Evolutionary conservation across 176 grass and related monocot species (phyloP).

Genomic region (Oryza nivara): DNA sequence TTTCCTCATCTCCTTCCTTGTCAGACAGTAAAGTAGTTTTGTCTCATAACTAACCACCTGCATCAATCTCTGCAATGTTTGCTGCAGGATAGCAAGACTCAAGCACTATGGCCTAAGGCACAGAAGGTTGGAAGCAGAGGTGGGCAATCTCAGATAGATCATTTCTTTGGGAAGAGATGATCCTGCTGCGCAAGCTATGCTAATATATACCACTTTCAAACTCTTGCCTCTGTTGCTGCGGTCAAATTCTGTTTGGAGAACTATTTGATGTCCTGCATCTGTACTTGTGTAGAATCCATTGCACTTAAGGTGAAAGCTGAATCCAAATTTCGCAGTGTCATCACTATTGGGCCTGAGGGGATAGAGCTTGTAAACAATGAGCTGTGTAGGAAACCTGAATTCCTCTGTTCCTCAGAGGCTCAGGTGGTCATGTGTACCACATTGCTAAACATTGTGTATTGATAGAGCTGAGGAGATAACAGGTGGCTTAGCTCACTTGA

Average conservation of each 20-base stretch:
- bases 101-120: constrained; percentile 48
- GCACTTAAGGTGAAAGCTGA: background rate
- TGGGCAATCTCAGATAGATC: constrained; percentile 72
- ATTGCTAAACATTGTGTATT: background rate
- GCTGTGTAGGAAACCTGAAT: constrained; percentile 3
- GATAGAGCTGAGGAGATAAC: constrained; percentile 10
- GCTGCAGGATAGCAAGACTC: constrained; percentile 53
- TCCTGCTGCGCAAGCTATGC: background rate
- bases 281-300: background rate
- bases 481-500: background rate
- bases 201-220: background rate
- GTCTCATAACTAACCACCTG: background rate
- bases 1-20: constrained; percentile 9
- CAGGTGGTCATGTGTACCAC: background rate
- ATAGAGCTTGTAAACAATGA: constrained; percentile 1
- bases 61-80: constrained; percentile 11
- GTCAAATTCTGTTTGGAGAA: background rate
- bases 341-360: background rate
- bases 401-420: background rate
- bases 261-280: constrained; percentile 6
- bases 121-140: constrained; percentile 62
- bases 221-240: background rate
- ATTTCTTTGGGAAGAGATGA: constrained; percentile 85
- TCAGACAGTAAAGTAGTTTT: background rate
- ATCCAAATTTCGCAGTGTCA: constrained; percentile 21